Percentiles rank a stretch among this genome's conserved stretches.
Conservation (phyloP, 208 protist species). For the Wallacemonas sp. region DNA sequence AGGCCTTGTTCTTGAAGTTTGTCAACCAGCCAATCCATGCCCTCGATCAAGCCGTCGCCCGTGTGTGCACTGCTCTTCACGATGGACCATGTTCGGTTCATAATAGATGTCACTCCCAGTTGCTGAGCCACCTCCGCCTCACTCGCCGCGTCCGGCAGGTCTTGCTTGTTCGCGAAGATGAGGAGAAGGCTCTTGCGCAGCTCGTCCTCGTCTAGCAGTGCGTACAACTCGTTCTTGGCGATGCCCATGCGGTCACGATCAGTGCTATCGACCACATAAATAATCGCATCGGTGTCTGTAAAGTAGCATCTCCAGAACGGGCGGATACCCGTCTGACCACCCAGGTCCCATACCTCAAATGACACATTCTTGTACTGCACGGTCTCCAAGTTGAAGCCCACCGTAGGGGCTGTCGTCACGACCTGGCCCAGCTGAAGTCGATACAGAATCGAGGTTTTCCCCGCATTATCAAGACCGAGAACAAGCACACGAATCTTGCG, state of each 20-base stretch:
- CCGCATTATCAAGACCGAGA: constrained; percentile 95
- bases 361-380: constrained; percentile 98
- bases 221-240: constrained; percentile 87
- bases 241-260: constrained; percentile 92
- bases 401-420: constrained; percentile 97
- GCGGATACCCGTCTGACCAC: constrained; percentile 96
- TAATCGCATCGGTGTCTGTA: constrained; percentile 93
- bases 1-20: constrained; percentile 65
- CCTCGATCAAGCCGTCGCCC: constrained; percentile 91
- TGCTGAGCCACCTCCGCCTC: constrained; percentile 71
- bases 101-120: constrained; percentile 83
- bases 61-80: constrained; percentile 93
- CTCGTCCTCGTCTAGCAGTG: constrained; percentile 87
- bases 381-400: constrained; percentile 98
- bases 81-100: constrained; percentile 93
- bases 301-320: constrained; percentile 98
- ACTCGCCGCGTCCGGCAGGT: constrained; percentile 71
- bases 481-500: constrained; percentile 93
- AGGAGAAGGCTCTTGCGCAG: constrained; percentile 88
- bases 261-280: constrained; percentile 95
- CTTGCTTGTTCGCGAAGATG: constrained; percentile 97
- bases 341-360: constrained; percentile 98
- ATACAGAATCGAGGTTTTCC: constrained; percentile 99
- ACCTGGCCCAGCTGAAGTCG: constrained; percentile 97
- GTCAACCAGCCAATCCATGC: constrained; percentile 95